These are phyloP conservation scores for Hordeum marinum DNA, from an alignment of 176 grass and related monocot species.

Conservation along the genomic window DNA sequence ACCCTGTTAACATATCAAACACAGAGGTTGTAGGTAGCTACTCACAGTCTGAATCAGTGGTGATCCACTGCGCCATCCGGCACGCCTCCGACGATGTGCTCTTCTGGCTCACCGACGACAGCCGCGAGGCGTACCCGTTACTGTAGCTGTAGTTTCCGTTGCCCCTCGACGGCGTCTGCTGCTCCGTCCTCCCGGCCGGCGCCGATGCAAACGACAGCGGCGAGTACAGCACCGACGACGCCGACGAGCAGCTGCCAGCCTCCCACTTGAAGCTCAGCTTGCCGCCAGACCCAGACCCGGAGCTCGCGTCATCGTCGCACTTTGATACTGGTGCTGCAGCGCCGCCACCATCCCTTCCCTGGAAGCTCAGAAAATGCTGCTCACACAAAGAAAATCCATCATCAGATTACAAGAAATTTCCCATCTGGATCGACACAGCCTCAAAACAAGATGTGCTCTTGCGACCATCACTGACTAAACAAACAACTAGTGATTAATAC, in stretches of 20 bases:
- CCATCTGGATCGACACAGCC: background rate
- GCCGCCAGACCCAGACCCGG: background rate
- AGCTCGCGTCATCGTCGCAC: conserved; percentile 15
- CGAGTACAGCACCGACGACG: conserved; percentile 33
- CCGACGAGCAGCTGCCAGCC: conserved; percentile 48
- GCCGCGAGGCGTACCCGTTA: conserved; percentile 2
- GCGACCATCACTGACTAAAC: background rate
- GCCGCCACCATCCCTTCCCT: background rate
- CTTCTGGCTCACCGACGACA: conserved; percentile 41
- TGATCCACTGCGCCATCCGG: conserved; percentile 50
- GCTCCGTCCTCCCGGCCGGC: conserved; percentile 9
- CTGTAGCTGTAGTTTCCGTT: background rate
- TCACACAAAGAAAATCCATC: background rate
- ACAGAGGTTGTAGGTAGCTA: background rate
- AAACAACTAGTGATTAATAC: conserved; percentile 1
- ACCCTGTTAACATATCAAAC: background rate
- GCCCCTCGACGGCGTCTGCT: conserved; percentile 17
- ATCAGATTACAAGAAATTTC: background rate
- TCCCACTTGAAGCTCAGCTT: conserved; percentile 68
- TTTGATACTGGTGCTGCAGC: background rate
- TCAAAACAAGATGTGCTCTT: background rate
- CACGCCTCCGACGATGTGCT: background rate
- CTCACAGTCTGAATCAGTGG: conserved; percentile 59
- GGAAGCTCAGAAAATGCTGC: conserved; percentile 50
- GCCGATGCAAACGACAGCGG: conserved; percentile 37